Evolutionary conservation across 805 yeast genomes (phyloP), one percentile per base, ranked within the genome.

Genomic region (Yueomyces sinensis): DNA sequence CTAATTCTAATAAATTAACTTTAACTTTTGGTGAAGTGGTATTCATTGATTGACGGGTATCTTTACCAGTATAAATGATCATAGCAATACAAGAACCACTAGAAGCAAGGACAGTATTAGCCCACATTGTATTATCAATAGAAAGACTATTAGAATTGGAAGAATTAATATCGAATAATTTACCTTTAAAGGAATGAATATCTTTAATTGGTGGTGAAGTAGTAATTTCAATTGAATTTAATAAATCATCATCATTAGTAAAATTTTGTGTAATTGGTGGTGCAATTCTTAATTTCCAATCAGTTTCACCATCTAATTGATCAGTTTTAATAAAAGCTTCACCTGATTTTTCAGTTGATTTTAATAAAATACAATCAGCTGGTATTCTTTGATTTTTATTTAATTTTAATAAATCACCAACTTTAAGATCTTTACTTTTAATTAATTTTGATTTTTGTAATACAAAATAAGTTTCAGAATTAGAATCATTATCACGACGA

Each of bases 41-140:
- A 57, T 93, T 93, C 79, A 87, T 72, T 17, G 91, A 82, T 61
- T 87, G 97, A 42, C 98, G 74, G 0, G 98, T 93, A 49, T 91
- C 96, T 27, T 61, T 58, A 17, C 99, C 99, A 0, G 97, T 89
- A 54, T 86, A 91, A 2, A 84, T 65, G 13, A 91, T 73, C 45
- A 87, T 76, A 2, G 94, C 98, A 32, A 87, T 64, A 7, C 93
- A 91, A 4, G 82, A 71, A n/a, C 96, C 97, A 27, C 46, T 47
- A 0, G 95, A 82, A 0, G 98, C 97, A 13, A 93, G 63, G 1
- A 93, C 96, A 0, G 99, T 91, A 54, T 91, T 91, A 13, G 97
- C 96, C 99, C 99, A 91, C 53, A 93, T 57, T 0, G 98, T 84
- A 50, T 91, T 87, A 55, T 91, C 99, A 9, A 91, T 75, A 3